A percentile compares a stretch with the other conserved stretches of the same genome.
phyloP scores from a whole-genome alignment of 2,329 filamentous ascomycete species.

The Aspergillus fumigatiaffinis region DNA sequence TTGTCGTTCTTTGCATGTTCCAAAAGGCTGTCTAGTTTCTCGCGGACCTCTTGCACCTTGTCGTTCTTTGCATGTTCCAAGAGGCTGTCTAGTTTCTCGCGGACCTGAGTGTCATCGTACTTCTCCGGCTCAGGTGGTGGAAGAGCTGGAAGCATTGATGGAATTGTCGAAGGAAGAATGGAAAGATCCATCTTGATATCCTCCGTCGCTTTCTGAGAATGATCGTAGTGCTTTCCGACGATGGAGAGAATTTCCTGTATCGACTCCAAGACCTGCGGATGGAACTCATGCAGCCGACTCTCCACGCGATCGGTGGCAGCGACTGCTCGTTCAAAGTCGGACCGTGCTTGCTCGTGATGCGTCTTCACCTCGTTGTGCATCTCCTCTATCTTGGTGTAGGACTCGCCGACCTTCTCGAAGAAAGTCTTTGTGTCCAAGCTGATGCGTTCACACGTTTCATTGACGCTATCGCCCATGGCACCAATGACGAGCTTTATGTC shows the following conservation, averaged over 20 bases:
- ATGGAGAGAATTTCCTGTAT: conserved; percentile 81
- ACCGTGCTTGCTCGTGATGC: conserved; percentile 78
- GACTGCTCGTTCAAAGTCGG: conserved; percentile 72
- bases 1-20: conserved; percentile 44
- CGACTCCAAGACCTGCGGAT: conserved; percentile 82
- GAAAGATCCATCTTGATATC: conserved; percentile 57
- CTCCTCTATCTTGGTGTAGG: conserved; percentile 71
- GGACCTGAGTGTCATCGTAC: conserved; percentile 58
- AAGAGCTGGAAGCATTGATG: conserved; percentile 53
- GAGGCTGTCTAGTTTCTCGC: conserved; percentile 55
- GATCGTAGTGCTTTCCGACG: conserved; percentile 83
- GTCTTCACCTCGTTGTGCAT: conserved; percentile 65
- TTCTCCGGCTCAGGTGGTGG: conserved; percentile 51
- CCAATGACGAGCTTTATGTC: conserved; percentile 85
- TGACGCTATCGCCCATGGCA: conserved; percentile 74
- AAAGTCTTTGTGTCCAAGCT: conserved; percentile 83
- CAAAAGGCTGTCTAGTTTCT: conserved; percentile 50
- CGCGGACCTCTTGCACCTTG: conserved; percentile 56
- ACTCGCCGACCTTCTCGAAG: conserved; percentile 75
- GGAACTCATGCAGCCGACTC: conserved; percentile 72
- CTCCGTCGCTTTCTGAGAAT: conserved; percentile 66
- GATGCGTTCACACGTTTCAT: conserved; percentile 80
- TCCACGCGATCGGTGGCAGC: conserved; percentile 71
- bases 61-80: conserved; percentile 44
- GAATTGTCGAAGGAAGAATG: conserved; percentile 49